Base-by-base conservation (phyloP, 139 green algal genomes). In the Chlorella sp. region DNA sequence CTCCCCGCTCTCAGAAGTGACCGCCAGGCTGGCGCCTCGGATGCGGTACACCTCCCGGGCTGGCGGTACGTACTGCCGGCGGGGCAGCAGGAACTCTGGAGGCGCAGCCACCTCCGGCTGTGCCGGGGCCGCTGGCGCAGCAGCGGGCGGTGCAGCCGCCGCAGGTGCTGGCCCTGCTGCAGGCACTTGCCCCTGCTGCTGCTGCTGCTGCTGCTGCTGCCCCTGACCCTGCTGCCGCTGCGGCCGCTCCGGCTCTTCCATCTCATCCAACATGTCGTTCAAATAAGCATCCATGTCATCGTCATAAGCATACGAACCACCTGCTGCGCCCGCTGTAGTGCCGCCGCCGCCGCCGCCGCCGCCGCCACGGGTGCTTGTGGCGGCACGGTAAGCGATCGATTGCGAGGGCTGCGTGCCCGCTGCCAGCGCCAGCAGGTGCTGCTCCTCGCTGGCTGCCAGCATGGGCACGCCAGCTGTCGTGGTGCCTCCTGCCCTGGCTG, bases 1-100 rank as follows among this genome's bases (percentile, higher is more conserved):
- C 71, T 93, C 91, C 30, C 92, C 92, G 30, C 24, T 30, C 24
- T 61, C 40, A 30, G 60, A 82, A 0, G 92, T 94, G 16, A 94
- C 92, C 0, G 64, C 64, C 16, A 92, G 2, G 69, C 42, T 81
- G 64, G 57, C 30, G 28, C 82, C 92, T 14, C 30, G 19, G 1
- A 92, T 64, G 86, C 88, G 28, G n/a, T 42, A 66, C 15, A 85
- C 88, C 37, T 80, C 32, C 0, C 83, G 48, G 34, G 69, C 37
- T 14, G 87, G 91, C 68, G 86, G 79, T 2, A 78, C 40, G 4
- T 78, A 76, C 39, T 16, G 48, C 53, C 85, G 75, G 18, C 19
- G 82, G 30, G 90, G 85, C 34, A 86, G 85, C 34, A 86, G 12
- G 21, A 40, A 69, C 11, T 91, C 80, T 2, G 79, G 40, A 57